Conservation (phyloP, 1,284 basidiomycete species). For the Mycosarcoma mackinlayi region DNA sequence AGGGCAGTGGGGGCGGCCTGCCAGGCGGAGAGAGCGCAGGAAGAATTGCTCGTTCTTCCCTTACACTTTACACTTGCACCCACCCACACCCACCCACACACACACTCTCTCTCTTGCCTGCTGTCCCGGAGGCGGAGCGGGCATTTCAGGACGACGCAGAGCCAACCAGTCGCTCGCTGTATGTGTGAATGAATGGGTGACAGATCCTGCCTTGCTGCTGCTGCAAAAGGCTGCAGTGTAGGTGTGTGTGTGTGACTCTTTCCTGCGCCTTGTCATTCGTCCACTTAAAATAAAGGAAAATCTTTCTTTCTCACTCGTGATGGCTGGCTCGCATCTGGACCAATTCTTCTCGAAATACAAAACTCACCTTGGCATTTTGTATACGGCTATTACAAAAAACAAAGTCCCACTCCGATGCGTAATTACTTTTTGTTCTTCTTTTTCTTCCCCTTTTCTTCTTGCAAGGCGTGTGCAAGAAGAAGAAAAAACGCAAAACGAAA, state of each 20-base stretch:
- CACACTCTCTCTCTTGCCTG: background rate
- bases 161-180: too few relatives aligned
- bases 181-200: too few relatives aligned
- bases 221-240: background rate
- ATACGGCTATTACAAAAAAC: background rate
- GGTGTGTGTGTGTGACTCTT: slow-evolving; percentile 26
- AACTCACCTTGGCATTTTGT: background rate
- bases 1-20: background rate
- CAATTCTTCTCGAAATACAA: slow-evolving; percentile 39
- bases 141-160: slow-evolving; percentile 24
- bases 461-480: too few relatives aligned
- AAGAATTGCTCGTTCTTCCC: background rate
- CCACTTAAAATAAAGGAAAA: background rate
- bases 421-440: background rate
- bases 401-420: background rate
- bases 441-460: background rate
- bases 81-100: background rate
- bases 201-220: too few relatives aligned
- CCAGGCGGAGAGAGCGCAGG: background rate
- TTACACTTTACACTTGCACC: too few relatives aligned
- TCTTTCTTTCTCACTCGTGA: too few relatives aligned
- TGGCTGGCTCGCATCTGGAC: too few relatives aligned
- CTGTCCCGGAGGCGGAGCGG: slow-evolving; percentile 18
- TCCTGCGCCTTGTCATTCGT: slow-evolving; percentile 31
- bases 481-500: background rate